A percentile compares a stretch with the other conserved stretches of the same genome.
phyloP scores from a whole-genome alignment of 108 stramenopile species.

The Stephanodiscus minutulus region DNA sequence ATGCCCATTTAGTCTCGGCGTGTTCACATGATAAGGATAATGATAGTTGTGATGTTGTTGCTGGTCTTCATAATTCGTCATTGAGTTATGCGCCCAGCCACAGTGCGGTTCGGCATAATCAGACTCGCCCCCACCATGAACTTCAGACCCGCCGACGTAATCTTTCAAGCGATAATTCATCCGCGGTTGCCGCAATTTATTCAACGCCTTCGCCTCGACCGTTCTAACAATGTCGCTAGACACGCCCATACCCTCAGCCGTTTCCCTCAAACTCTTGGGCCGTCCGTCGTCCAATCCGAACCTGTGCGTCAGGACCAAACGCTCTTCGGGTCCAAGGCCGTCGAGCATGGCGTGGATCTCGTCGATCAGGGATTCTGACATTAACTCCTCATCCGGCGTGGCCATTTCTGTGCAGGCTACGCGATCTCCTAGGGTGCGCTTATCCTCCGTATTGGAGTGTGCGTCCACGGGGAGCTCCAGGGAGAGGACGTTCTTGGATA shows the following conservation, averaged over 20 bases:
- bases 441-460: slow-evolving; percentile 45
- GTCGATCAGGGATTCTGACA: slow-evolving; percentile 52
- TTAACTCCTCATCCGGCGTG: slow-evolving; percentile 74
- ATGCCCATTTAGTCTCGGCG: slow-evolving; percentile 1
- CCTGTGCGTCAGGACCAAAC: slow-evolving; percentile 75
- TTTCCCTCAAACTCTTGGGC: slow-evolving; percentile 67
- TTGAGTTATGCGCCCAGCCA: neutral
- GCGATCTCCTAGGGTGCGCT: slow-evolving; percentile 64
- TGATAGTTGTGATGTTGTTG: slow-evolving; percentile 23
- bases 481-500: slow-evolving; percentile 60
- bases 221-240: slow-evolving; percentile 82
- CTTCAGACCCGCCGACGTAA: slow-evolving; percentile 52
- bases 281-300: slow-evolving; percentile 89
- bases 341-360: slow-evolving; percentile 66
- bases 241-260: slow-evolving; percentile 67
- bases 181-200: slow-evolving; percentile 85
- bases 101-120: slow-evolving; percentile 9
- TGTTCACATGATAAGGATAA: slow-evolving; percentile 15
- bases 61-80: slow-evolving; percentile 19
- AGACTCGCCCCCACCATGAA: slow-evolving; percentile 1
- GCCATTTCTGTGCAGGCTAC: slow-evolving; percentile 65
- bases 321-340: slow-evolving; percentile 62
- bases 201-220: slow-evolving; percentile 88
- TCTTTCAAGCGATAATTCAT: slow-evolving; percentile 77
- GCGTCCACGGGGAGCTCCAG: slow-evolving; percentile 57